phyloP scores from a whole-genome alignment of 202 grass and related monocot genomes.

The Bolboschoenoplectus hybrid region DNA sequence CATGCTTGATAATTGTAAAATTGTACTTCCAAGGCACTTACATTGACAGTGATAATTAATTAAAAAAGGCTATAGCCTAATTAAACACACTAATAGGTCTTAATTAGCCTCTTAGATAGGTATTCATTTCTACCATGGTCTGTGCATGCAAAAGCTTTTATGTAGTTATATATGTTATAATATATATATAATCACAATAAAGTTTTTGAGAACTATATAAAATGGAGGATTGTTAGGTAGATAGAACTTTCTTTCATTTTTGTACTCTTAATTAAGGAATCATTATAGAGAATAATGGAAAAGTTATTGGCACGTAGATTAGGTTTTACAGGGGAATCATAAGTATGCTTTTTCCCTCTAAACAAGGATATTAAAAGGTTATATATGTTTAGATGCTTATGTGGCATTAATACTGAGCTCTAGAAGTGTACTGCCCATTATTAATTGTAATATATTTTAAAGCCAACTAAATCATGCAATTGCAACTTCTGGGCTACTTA shows the following conservation, averaged over 20 bases:
- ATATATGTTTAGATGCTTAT: slow-evolving; percentile 10
- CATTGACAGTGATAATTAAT: background rate
- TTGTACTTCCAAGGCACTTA: slow-evolving; percentile 7
- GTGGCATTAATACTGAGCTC: background rate
- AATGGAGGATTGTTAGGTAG: slow-evolving; percentile 10
- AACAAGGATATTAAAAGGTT: slow-evolving; percentile 15
- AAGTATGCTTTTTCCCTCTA: background rate
- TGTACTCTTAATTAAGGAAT: slow-evolving; percentile 6
- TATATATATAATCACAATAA: slow-evolving; percentile 10
- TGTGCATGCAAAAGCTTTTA: background rate
- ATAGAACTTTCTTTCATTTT: background rate
- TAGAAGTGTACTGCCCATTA: background rate
- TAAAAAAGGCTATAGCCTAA: slow-evolving; percentile 13
- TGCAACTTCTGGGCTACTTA: background rate
- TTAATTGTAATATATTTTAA: background rate
- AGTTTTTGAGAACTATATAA: background rate
- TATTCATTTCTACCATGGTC: background rate
- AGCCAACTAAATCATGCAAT: background rate
- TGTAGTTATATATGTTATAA: background rate
- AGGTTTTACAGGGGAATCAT: background rate
- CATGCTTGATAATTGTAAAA: background rate
- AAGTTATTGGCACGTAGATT: background rate
- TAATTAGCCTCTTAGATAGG: background rate
- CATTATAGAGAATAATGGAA: slow-evolving; percentile 13
- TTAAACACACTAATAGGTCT: background rate